Evolutionary conservation across 2,329 filamentous ascomycete genomes (phyloP).

Genomic region (Aspergillus uvarum): DNA sequence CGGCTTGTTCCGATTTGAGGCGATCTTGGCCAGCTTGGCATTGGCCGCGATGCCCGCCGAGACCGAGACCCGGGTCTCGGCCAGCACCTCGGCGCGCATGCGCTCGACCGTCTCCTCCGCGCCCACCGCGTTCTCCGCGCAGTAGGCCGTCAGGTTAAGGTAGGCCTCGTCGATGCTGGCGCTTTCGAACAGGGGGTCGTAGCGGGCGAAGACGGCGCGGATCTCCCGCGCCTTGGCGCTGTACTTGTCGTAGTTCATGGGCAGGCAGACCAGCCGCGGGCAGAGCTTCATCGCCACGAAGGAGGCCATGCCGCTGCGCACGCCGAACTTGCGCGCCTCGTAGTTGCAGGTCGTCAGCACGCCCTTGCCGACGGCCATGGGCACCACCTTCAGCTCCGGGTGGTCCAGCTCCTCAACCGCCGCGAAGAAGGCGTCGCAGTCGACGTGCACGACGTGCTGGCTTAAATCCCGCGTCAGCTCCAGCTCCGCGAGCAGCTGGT

Average conservation of each 20-base stretch:
- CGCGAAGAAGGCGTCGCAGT: slow-evolving; percentile 97
- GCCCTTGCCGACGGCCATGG: slow-evolving; percentile 83
- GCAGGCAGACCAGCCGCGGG: slow-evolving; percentile 77
- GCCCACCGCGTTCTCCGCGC: slow-evolving; percentile 63
- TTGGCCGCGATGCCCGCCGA: slow-evolving; percentile 95
- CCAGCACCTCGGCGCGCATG: slow-evolving; percentile 73
- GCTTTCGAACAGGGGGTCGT: slow-evolving; percentile 87
- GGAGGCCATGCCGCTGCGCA: slow-evolving; percentile 89
- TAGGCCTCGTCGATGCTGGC: slow-evolving; percentile 97
- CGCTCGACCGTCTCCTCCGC: slow-evolving; percentile 74
- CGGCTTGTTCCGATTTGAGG: slow-evolving; percentile 92
- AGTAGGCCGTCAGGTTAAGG: slow-evolving; percentile 89
- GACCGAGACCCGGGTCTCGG: slow-evolving; percentile 78
- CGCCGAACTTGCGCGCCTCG: slow-evolving; percentile 82
- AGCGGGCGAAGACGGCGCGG: slow-evolving; percentile 75
- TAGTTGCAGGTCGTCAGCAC: slow-evolving; percentile 80
- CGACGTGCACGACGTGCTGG: slow-evolving; percentile 84
- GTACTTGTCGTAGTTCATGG: slow-evolving; percentile 88
- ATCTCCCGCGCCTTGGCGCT: slow-evolving; percentile 86
- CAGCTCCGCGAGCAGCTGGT: slow-evolving; percentile 76
- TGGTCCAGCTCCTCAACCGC: slow-evolving; percentile 83
- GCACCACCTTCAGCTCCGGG: slow-evolving; percentile 79
- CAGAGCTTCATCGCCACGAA: slow-evolving; percentile 96
- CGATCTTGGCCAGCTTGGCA: slow-evolving; percentile 90
- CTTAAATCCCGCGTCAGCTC: slow-evolving; percentile 77